Conservation (phyloP, 768 basidiomycete species). For the Pleurotus giganteus region DNA sequence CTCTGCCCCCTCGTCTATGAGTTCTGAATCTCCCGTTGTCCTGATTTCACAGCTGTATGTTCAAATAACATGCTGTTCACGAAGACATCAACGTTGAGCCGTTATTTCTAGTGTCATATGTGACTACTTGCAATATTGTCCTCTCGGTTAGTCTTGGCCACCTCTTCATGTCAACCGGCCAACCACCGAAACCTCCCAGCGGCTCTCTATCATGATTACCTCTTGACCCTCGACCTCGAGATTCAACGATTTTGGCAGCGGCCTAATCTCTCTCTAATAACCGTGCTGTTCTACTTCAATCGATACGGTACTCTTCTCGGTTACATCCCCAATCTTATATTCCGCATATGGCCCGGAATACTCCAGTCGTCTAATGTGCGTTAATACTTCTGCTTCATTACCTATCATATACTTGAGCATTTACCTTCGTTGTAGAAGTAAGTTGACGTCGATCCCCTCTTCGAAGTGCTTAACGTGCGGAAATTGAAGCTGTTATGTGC, state of each 20-base stretch:
- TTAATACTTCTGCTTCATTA: neutral
- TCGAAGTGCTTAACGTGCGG: neutral
- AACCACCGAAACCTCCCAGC: too few relatives aligned
- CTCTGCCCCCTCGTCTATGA: too few relatives aligned
- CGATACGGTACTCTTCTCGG: constrained; percentile 37
- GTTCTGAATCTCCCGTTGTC: too few relatives aligned
- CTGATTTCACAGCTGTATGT: too few relatives aligned
- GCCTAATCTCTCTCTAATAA: constrained; percentile 26
- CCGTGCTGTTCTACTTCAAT: constrained; percentile 37
- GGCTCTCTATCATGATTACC: constrained; percentile 42
- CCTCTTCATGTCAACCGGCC: too few relatives aligned
- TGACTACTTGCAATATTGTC: too few relatives aligned
- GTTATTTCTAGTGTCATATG: too few relatives aligned
- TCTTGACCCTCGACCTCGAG: constrained; percentile 41
- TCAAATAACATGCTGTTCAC: too few relatives aligned
- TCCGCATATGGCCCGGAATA: constrained; percentile 26
- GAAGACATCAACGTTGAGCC: too few relatives aligned
- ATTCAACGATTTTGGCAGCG: constrained; percentile 41
- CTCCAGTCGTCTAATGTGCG: neutral
- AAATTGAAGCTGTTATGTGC: neutral
- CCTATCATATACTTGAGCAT: neutral
- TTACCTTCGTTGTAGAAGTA: neutral
- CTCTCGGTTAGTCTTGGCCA: too few relatives aligned
- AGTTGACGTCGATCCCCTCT: neutral
- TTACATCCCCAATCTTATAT: constrained; percentile 32